Base-by-base conservation (phyloP, 1,284 basidiomycete species). In the Puccinia sorghi region DNA sequence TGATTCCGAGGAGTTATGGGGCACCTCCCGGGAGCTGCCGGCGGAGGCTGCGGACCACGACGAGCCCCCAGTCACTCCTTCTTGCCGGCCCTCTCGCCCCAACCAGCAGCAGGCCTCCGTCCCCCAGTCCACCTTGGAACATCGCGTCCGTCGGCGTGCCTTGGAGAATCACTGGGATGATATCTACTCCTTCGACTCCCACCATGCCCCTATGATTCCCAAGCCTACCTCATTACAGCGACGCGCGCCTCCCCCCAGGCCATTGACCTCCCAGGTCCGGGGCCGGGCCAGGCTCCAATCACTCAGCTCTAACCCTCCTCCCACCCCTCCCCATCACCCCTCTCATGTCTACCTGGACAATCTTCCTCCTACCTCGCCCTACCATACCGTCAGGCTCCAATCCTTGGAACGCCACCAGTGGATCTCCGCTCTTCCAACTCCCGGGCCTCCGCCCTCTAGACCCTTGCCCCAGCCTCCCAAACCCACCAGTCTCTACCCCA, bases 1-100 rank as follows among this genome's bases (percentile, higher is more conserved):
- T 5, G 66, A 69, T 39, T 50, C 46, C 1, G 70, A 72, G 5
- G 70, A 72, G 22, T 3, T 59, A 7, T 72, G 70, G 70, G 70
- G 70, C 11, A 72, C 70, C 56, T 59, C 70, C 0, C 17, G 41
- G 3, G 70, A 72, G 66, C 15, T 27, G 12, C 48, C 66, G 9
- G 2, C 32, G 3, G 48, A 9, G 32, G 32, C 32, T 8, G 2
- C 12, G 25, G 12, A 48, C 43, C 1, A 46, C 43, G 39, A 11
- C 17, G 27, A 63, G 12, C 20, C 39, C 61, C 11, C 57, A 11
- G 0, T 4, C 32, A 32, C 32, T 32, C 32, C 32, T 2, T 1
- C 32, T 20, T 56, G 20, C 39, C 39, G 7, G 13, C 15, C 61
- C 61, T 11, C 15, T 39, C 64, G n/a, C 54, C 54, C 27, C n/a